phyloP scores from a whole-genome alignment of 768 basidiomycete genomes.

The Phanerodontia chrysosporium region DNA sequence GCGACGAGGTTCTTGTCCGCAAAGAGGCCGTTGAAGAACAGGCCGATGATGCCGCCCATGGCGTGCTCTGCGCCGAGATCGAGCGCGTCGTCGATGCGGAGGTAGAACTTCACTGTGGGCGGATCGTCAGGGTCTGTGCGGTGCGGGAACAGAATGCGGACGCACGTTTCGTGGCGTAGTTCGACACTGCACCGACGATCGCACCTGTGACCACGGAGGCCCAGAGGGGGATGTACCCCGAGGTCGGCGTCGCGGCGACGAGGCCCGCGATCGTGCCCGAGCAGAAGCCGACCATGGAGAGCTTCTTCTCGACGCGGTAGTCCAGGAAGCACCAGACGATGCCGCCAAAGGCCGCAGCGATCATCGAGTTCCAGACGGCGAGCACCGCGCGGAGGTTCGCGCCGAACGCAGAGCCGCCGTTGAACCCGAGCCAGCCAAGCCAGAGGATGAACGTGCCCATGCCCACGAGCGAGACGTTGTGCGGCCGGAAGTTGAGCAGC shows the following conservation, averaged over 20 bases:
- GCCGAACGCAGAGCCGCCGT: slow-evolving; percentile 84
- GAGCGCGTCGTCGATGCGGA: slow-evolving; percentile 81
- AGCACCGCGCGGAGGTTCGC: slow-evolving; percentile 84
- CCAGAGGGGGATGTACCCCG: slow-evolving; percentile 78
- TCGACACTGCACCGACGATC: slow-evolving; percentile 67
- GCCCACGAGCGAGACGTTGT: slow-evolving; percentile 80
- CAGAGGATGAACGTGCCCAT: slow-evolving; percentile 84
- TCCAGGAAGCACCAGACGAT: slow-evolving; percentile 82
- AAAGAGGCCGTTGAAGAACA: slow-evolving; percentile 81
- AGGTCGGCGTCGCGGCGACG: slow-evolving; percentile 85
- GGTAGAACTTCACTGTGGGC: slow-evolving; percentile 55
- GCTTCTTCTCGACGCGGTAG: slow-evolving; percentile 75
- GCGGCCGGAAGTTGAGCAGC: slow-evolving; percentile 76
- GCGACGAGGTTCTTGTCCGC: slow-evolving; percentile 74
- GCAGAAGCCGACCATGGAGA: slow-evolving; percentile 90
- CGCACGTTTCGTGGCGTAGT: slow-evolving; percentile 81
- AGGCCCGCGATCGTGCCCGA: slow-evolving; percentile 86
- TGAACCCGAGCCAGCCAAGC: slow-evolving; percentile 91
- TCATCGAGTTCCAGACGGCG: slow-evolving; percentile 87
- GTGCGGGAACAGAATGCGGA: slow-evolving; percentile 7
- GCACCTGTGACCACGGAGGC: slow-evolving; percentile 73
- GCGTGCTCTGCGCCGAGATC: slow-evolving; percentile 93
- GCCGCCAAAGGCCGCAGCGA: slow-evolving; percentile 77
- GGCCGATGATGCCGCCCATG: slow-evolving; percentile 75
- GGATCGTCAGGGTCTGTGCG: neutral